Evolutionary conservation across 441 rosid genomes (phyloP).

Genomic region (Arabidopsis hybrid): DNA sequence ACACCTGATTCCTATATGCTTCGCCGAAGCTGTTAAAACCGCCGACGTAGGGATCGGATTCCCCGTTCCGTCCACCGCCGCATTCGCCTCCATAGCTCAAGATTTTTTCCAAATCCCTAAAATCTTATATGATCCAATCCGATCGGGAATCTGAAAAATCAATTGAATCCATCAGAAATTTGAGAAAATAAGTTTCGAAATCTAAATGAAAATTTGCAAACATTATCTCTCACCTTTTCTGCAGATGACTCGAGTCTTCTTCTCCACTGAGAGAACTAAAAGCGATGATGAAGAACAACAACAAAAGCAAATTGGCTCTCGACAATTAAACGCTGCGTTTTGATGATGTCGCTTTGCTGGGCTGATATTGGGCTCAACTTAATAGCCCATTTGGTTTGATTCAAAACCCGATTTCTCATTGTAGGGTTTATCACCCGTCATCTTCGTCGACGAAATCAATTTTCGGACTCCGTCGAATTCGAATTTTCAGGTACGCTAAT

Average conservation of each 20-base stretch:
- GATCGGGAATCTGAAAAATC: neutral
- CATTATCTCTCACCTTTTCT: neutral
- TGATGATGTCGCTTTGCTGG: neutral
- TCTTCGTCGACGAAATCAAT: conserved; percentile 3
- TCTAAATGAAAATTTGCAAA: neutral
- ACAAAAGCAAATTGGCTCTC: neutral
- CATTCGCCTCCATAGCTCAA: conserved; percentile 66
- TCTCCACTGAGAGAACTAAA: neutral
- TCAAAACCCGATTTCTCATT: neutral
- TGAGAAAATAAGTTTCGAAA: neutral
- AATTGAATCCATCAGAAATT: neutral
- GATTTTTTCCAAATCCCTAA: neutral
- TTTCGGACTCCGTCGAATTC: conserved; percentile 20
- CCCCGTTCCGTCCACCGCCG: conserved; percentile 65
- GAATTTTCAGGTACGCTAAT: conserved; percentile 3
- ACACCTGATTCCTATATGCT: conserved; percentile 73
- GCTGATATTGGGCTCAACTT: neutral
- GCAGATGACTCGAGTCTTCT: neutral
- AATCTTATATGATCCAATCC: neutral
- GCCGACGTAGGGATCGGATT: conserved; percentile 89
- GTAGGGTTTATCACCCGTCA: conserved; percentile 25
- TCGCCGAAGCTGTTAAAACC: conserved; percentile 76
- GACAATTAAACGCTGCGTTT: conserved; percentile 12
- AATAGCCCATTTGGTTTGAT: neutral
- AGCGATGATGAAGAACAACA: neutral